Percentiles rank a stretch among this genome's conserved stretches.
Evolutionary conservation across 768 basidiomycete species (phyloP).

Genomic region (Cyclocybe cylindracea): DNA sequence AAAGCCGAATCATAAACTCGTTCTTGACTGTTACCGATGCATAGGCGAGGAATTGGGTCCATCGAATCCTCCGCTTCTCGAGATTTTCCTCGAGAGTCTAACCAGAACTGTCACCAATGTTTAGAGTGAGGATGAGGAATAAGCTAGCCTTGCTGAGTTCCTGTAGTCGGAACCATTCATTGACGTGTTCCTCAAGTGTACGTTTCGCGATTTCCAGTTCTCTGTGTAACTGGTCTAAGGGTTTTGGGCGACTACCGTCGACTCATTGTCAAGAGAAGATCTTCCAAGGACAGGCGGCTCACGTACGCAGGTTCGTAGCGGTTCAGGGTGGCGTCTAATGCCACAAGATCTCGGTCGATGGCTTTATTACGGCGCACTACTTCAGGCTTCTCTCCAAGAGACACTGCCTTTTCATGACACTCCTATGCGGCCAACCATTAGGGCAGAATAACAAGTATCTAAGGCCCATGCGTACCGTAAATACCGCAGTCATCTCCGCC

Average conservation of each 20-base stretch:
- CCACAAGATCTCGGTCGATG: not conserved
- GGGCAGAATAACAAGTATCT: too few relatives aligned
- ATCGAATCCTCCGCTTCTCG: not conserved
- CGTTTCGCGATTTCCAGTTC: slow-evolving; percentile 1
- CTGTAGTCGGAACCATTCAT: not conserved
- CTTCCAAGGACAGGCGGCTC: not conserved
- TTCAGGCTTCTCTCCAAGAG: not conserved
- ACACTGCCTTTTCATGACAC: not conserved
- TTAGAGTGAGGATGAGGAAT: not conserved
- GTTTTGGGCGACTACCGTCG: not conserved
- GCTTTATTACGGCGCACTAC: not conserved
- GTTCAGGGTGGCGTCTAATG: slow-evolving; percentile 2
- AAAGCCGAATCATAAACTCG: slow-evolving; percentile 2
- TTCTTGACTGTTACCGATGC: not conserved
- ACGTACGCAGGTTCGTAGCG: slow-evolving; percentile 1
- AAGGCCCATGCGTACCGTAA: not conserved
- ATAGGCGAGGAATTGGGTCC: not conserved
- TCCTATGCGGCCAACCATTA: not conserved
- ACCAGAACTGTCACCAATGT: not conserved
- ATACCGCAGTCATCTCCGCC: not conserved
- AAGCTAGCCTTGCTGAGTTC: not conserved
- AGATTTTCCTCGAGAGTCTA: not conserved
- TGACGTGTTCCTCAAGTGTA: not conserved
- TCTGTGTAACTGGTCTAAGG: not conserved
- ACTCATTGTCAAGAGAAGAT: not conserved